Base-by-base conservation (phyloP, 805 yeast genomes). In the Sungouiozyma ichnusensis region DNA sequence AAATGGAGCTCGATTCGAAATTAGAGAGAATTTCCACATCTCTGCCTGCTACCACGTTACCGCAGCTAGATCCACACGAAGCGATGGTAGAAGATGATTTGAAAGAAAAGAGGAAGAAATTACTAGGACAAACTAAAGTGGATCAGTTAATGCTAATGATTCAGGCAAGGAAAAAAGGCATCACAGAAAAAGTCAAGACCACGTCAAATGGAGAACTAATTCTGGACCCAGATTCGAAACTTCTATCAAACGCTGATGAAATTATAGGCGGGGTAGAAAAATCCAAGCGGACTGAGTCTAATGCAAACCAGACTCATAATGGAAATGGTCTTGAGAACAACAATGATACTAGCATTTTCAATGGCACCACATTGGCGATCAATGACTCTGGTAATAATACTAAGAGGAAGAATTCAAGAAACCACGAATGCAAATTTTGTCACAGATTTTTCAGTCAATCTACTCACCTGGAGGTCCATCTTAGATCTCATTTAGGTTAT, bases 61-160 rank as follows among this genome's bases (percentile, higher is more conserved):
- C 29, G 6, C 29, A 24, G 29, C 11, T 24, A 11, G 9, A 24
- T 24, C 6, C 9, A 6, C 6, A 11, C 11, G 29, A 24, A 24
- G 29, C 9, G 6, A 11, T 24, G 6, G 6, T 24, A 24, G 29
- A 24, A 6, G 29, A 24, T 24, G 29, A 24, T 24, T 24, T 24
- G 29, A 24, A 24, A 24, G 29, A 6, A 11, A 24, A 24, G 29
- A 24, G 29, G 11, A 24, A 11, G 29, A 6, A 24, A 24, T 64
- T 81, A 17, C 60, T 85, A 4, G 95, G 95, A 2, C 86, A 88
- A 3, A 88, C 95, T 0, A 84, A 84, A 55, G 85, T 88, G 20
- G 97, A 88, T 63, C 94, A 82, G 53, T 66, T 88, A 54, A 86
- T 88, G 96, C 68, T 88, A 38, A 84, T 86, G 33, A 82, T 88